These are phyloP conservation scores for Fraxinus cuspidata DNA, from an alignment of 257 asterid genomes.

Conservation along the genomic window DNA sequence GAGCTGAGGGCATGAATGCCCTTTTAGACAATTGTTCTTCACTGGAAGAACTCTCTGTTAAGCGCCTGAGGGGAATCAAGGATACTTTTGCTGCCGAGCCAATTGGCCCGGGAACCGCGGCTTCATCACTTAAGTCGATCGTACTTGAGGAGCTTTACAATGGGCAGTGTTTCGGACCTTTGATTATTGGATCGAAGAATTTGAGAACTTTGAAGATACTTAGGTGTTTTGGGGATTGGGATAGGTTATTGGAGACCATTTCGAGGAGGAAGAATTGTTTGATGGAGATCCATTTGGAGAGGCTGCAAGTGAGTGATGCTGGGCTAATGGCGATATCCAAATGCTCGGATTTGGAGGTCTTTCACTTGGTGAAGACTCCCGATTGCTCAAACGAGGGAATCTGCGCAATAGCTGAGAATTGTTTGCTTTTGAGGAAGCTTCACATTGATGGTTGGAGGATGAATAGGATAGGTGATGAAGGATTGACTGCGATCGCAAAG, in stretches of 20 bases:
- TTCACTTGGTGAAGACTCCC: conserved; percentile 29
- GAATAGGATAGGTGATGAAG: conserved; percentile 33
- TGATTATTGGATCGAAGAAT: conserved; percentile 20
- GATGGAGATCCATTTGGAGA: conserved; percentile 23
- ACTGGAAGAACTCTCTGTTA: conserved; percentile 29
- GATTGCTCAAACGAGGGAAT: conserved; percentile 30
- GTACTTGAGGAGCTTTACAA: conserved; percentile 16
- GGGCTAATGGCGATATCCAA: conserved; percentile 18
- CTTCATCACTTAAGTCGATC: conserved; percentile 19
- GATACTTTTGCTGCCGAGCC: conserved; percentile 17
- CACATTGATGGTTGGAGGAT: conserved; percentile 35
- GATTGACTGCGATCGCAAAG: conserved; percentile 23
- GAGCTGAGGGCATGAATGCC: conserved; percentile 39
- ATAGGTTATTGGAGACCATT: conserved; percentile 16
- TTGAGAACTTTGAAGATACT: conserved; percentile 18
- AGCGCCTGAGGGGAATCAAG: conserved; percentile 24
- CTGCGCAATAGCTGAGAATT: conserved; percentile 25
- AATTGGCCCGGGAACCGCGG: conserved; percentile 16
- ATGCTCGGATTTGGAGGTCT: conserved; percentile 19
- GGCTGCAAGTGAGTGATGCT: conserved; percentile 26
- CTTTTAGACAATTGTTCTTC: conserved; percentile 22
- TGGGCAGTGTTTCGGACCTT: conserved; percentile 23
- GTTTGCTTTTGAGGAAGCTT: conserved; percentile 31
- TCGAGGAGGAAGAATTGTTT: conserved; percentile 5
- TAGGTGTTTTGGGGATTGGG: conserved; percentile 25